Conservation (phyloP, 495 filamentous ascomycete species). For the Penicillium silybi region DNA sequence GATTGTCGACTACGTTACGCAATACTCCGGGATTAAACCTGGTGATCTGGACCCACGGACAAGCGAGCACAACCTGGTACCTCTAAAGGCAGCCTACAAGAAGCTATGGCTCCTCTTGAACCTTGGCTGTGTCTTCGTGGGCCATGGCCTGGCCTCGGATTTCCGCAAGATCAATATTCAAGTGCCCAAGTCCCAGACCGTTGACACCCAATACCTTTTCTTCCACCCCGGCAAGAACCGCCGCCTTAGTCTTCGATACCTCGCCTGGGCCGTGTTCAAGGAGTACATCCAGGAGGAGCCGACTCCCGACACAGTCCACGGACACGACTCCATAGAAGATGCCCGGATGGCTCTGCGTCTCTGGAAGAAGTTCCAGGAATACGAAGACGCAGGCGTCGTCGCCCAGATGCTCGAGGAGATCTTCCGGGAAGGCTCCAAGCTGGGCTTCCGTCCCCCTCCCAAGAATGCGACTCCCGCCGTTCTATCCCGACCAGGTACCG, state of each 20-base stretch:
- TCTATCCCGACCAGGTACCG: constrained; percentile 44
- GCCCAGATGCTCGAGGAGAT: constrained; percentile 72
- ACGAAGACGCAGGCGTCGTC: constrained; percentile 75
- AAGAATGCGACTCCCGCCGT: constrained; percentile 33
- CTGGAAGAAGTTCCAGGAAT: constrained; percentile 88
- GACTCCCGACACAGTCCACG: constrained; percentile 34
- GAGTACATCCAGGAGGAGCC: constrained; percentile 86
- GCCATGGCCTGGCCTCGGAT: constrained; percentile 87
- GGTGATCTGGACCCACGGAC: constrained; percentile 74
- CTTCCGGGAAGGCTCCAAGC: constrained; percentile 66
- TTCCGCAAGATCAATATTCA: constrained; percentile 98
- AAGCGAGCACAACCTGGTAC: constrained; percentile 74
- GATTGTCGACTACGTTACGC: constrained; percentile 94
- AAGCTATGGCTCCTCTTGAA: constrained; percentile 97
- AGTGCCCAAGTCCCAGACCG: constrained; percentile 83
- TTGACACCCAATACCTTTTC: constrained; percentile 89
- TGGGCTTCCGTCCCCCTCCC: constrained; percentile 69
- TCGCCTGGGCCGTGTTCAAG: constrained; percentile 82
- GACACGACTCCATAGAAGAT: constrained; percentile 91
- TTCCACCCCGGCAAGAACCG: constrained; percentile 62
- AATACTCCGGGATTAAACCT: constrained; percentile 82
- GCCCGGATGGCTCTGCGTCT: constrained; percentile 83
- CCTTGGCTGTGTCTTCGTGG: constrained; percentile 88
- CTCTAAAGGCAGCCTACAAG: constrained; percentile 91
- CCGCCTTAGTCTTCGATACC: constrained; percentile 79